phyloP scores from a whole-genome alignment of 2,329 filamentous ascomycete genomes.

The Fusarium papillatum region DNA sequence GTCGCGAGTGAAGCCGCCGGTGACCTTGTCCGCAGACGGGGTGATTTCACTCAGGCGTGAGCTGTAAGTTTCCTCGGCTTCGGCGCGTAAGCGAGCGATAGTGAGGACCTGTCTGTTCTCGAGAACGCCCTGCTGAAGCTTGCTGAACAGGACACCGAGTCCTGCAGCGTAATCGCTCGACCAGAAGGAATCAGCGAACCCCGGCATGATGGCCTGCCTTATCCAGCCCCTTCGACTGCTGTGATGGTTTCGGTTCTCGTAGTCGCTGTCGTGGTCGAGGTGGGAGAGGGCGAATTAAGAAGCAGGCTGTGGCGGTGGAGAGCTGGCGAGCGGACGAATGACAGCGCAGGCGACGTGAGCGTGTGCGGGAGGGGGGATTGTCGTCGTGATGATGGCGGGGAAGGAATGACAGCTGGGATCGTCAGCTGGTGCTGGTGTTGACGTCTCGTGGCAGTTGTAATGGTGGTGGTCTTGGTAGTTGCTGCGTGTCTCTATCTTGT shows the following conservation, averaged over 20 bases:
- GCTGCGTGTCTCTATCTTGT: conserved; percentile 44
- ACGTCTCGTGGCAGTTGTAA: conserved; percentile 5
- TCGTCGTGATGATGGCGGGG: conserved; percentile 29
- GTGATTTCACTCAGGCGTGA: conserved; percentile 85
- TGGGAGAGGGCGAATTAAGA: conserved; percentile 21
- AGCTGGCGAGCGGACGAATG: conserved; percentile 19
- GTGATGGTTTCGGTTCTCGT: conserved; percentile 18
- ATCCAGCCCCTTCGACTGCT: conserved; percentile 40
- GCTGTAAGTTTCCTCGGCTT: conserved; percentile 93
- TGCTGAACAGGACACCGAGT: conserved; percentile 93
- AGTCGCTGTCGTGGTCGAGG: conserved; percentile 16
- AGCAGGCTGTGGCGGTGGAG: conserved; percentile 21
- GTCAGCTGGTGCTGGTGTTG: conserved; percentile 29
- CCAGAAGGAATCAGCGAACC: conserved; percentile 98
- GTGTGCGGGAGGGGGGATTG: conserved; percentile 19
- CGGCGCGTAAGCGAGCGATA: conserved; percentile 92
- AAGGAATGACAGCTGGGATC: conserved; percentile 14
- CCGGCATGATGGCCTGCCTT: conserved; percentile 73
- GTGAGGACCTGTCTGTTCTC: conserved; percentile 96
- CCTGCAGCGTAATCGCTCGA: conserved; percentile 96
- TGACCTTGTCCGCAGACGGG: conserved; percentile 83
- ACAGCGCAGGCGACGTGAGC: conserved; percentile 14
- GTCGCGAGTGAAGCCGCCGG: conserved; percentile 88
- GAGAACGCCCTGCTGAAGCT: conserved; percentile 95
- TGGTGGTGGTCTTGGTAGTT: conserved; percentile 24